These are phyloP conservation scores for Melampsora americana DNA, from an alignment of 1,284 basidiomycete species.

Conservation along the genomic window DNA sequence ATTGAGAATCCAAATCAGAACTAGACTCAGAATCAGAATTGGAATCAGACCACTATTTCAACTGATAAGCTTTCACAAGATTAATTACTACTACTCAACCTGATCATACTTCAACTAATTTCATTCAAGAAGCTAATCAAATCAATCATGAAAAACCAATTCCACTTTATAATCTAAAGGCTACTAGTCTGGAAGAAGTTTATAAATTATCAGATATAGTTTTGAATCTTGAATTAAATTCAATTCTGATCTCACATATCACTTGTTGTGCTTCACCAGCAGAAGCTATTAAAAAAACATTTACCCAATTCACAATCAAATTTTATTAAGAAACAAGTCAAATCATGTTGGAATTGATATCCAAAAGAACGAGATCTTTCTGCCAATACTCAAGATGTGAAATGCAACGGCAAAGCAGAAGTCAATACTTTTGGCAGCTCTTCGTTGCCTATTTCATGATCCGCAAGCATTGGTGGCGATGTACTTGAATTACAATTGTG, in stretches of 20 bases:
- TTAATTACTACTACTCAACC: too few species aligned
- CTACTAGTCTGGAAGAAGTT: not conserved
- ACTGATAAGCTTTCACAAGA: too few species aligned
- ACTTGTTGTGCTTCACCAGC: not conserved
- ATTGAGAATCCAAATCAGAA: too few species aligned
- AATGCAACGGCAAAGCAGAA: conserved; percentile 94
- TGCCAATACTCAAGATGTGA: conserved; percentile 97
- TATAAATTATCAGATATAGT: conserved; percentile 60
- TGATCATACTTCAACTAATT: conserved; percentile 66
- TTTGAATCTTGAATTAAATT: conserved; percentile 58
- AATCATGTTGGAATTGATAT: conserved; percentile 50
- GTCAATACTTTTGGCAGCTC: conserved; percentile 80
- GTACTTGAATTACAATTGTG: conserved; percentile 97
- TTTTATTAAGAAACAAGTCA: conserved; percentile 67
- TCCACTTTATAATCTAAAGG: conserved; percentile 60
- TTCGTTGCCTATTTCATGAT: conserved; percentile 76
- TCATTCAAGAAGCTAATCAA: conserved; percentile 59
- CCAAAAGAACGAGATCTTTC: conserved; percentile 84
- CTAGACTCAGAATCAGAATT: too few species aligned
- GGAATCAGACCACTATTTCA: too few species aligned
- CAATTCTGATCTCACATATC: conserved; percentile 56
- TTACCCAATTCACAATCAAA: conserved; percentile 66
- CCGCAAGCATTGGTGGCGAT: conserved; percentile 94
- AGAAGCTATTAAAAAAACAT: conserved; percentile 50
- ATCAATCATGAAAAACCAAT: conserved; percentile 66